Evolutionary conservation across 352 stramenopile genomes (phyloP).

Genomic region (Elongisporangium undulatum): DNA sequence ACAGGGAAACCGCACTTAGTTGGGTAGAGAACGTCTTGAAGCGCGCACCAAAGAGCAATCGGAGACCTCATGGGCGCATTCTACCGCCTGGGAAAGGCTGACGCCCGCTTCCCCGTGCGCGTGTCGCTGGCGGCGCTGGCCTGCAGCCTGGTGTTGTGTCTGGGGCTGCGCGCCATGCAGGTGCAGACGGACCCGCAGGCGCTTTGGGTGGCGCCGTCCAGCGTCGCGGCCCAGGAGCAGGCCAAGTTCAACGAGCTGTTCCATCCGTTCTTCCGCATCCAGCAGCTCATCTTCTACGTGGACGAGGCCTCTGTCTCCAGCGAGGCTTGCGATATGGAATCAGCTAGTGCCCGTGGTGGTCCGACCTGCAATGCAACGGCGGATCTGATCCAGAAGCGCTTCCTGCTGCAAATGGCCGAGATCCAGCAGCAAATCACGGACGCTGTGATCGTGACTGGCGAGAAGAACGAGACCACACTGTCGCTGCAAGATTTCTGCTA

Average conservation of each 20-base stretch:
- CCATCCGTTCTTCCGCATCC: slow-evolving; percentile 80
- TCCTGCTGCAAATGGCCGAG: slow-evolving; percentile 53
- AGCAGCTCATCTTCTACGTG: slow-evolving; percentile 85
- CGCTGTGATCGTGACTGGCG: slow-evolving; percentile 15
- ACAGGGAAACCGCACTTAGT: not conserved
- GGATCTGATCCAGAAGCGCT: slow-evolving; percentile 60
- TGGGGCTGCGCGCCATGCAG: slow-evolving; percentile 50
- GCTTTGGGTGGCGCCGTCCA: slow-evolving; percentile 74
- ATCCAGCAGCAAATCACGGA: slow-evolving; percentile 59
- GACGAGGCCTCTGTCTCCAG: slow-evolving; percentile 14
- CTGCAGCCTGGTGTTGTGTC: slow-evolving; percentile 48
- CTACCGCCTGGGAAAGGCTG: slow-evolving; percentile 52
- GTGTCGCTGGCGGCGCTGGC: slow-evolving; percentile 39
- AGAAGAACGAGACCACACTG: slow-evolving; percentile 27
- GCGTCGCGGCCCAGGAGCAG: slow-evolving; percentile 58
- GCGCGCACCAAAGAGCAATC: not conserved
- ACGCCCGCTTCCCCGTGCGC: slow-evolving; percentile 36
- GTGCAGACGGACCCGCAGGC: slow-evolving; percentile 77
- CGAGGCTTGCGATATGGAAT: not conserved
- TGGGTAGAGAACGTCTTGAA: not conserved
- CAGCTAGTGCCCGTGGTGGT: not conserved
- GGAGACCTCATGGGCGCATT: slow-evolving; percentile 37
- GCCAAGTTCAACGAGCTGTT: slow-evolving; percentile 76
- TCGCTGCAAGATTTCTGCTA: slow-evolving; percentile 76
- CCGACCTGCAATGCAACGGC: slow-evolving; percentile 18